Conservation (phyloP, 1,139 yeast genomes). For the Geotrichum cucujoidarum region DNA sequence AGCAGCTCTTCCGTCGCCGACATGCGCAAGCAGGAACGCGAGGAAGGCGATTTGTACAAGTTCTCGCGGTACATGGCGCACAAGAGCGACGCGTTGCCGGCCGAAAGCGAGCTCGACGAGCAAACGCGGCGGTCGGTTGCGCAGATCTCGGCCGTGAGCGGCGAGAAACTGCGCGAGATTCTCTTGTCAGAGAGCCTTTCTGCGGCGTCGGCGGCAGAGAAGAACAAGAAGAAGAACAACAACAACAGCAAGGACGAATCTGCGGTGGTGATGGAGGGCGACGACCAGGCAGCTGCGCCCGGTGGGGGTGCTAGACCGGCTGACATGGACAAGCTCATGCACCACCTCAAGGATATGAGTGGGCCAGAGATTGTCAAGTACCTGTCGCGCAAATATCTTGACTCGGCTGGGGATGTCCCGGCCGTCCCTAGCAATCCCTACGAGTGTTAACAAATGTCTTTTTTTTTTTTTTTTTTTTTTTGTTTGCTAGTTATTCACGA, state of each 20-base stretch:
- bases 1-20: background rate
- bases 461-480: too few relatives aligned
- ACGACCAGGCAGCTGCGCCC: background rate
- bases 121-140: background rate
- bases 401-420: too few relatives aligned
- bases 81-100: slow-evolving; percentile 1
- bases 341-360: background rate
- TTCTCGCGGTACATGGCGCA: slow-evolving; percentile 48
- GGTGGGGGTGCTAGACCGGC: background rate
- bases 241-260: background rate
- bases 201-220: background rate
- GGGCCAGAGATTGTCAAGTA: background rate
- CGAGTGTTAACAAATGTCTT: too few relatives aligned
- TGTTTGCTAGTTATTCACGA: too few relatives aligned
- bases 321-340: background rate
- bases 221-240: background rate
- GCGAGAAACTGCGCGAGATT: background rate
- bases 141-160: background rate
- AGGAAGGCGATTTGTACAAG: slow-evolving; percentile 87
- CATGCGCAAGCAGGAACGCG: slow-evolving; percentile 61
- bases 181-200: background rate
- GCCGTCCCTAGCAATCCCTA: too few relatives aligned
- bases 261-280: background rate
- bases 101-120: background rate
- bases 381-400: background rate